A percentile compares a stretch with the other conserved stretches of the same genome.
Evolutionary conservation across 1,284 basidiomycete species (phyloP).

Genomic region (Stygiomarasmius scandens): DNA sequence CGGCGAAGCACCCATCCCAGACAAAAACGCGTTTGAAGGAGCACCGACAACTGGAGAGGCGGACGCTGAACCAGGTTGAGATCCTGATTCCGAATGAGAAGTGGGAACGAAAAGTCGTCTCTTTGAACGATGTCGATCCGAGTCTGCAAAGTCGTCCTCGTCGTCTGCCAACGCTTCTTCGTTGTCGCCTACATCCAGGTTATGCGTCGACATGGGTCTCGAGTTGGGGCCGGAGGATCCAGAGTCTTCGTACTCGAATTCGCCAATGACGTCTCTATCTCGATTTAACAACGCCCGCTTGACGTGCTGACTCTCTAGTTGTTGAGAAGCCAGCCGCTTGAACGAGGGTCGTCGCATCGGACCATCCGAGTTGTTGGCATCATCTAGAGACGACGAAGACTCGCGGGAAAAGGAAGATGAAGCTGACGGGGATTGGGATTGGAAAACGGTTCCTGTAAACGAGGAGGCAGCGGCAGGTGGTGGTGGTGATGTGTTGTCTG

Average conservation of each 20-base stretch:
- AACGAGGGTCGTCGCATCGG: conserved; percentile 57
- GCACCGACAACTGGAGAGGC: not conserved
- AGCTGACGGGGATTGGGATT: not conserved
- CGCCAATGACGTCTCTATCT: not conserved
- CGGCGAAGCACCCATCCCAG: not conserved
- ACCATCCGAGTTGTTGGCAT: conserved; percentile 27
- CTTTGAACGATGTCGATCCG: not conserved
- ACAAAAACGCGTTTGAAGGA: not conserved
- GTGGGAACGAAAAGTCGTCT: too few relatives aligned
- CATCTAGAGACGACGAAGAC: conserved; percentile 31
- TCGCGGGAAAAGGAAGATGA: not conserved
- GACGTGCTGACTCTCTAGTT: conserved; percentile 56
- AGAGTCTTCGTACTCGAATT: not conserved
- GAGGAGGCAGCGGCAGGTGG: not conserved
- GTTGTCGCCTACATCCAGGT: not conserved
- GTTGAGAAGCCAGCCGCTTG: conserved; percentile 72
- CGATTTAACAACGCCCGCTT: conserved; percentile 52
- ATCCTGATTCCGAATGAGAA: not conserved
- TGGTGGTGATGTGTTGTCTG: too few relatives aligned
- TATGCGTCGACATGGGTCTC: not conserved
- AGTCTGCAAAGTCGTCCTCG: not conserved
- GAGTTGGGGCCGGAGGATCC: not conserved
- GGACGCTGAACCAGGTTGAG: not conserved
- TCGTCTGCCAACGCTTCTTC: not conserved
- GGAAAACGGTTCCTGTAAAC: not conserved